phyloP scores from a whole-genome alignment of 1,284 basidiomycete species.

The Grifola frondosa region DNA sequence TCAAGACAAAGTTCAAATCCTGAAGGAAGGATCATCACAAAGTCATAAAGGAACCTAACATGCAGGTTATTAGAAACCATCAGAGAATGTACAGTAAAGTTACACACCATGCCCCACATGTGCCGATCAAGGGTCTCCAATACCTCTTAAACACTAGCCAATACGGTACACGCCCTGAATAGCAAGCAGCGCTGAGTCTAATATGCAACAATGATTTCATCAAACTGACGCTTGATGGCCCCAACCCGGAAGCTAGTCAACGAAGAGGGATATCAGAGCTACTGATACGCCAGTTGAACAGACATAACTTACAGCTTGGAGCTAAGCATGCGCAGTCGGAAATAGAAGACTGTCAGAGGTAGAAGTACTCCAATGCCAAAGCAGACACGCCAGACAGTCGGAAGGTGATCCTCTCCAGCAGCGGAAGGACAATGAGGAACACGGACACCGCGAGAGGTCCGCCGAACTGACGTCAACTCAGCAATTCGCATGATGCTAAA shows the following conservation, averaged over 20 bases:
- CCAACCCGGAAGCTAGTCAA: slow-evolving; percentile 46
- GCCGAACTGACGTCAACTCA: slow-evolving; percentile 49
- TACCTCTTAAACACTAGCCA: slow-evolving; percentile 61
- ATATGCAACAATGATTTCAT: too few species aligned
- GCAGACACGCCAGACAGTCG: slow-evolving; percentile 75
- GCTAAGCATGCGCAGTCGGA: slow-evolving; percentile 72
- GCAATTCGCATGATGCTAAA: slow-evolving; percentile 9
- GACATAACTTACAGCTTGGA: slow-evolving; percentile 48
- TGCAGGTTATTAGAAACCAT: slow-evolving; percentile 9
- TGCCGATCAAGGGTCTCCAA: slow-evolving; percentile 69
- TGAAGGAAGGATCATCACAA: slow-evolving; percentile 37
- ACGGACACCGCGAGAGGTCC: slow-evolving; percentile 69
- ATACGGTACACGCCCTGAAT: slow-evolving; percentile 60
- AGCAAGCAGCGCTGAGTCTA: too few species aligned
- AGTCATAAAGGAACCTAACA: slow-evolving; percentile 72
- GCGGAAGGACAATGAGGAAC: slow-evolving; percentile 74
- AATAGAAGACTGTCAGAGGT: slow-evolving; percentile 69
- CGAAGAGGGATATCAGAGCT: slow-evolving; percentile 2
- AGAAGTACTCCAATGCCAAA: slow-evolving; percentile 73
- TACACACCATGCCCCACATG: slow-evolving; percentile 65
- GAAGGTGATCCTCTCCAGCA: slow-evolving; percentile 61
- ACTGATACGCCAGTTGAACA: slow-evolving; percentile 1
- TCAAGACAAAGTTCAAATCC: background rate
- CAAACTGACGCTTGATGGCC: slow-evolving; percentile 58
- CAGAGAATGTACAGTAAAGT: slow-evolving; percentile 1